Evolutionary conservation across 2,329 filamentous ascomycete genomes (phyloP), one percentile per base, ranked within the genome.

Genomic region (Chrysoporthe austroafricana): DNA sequence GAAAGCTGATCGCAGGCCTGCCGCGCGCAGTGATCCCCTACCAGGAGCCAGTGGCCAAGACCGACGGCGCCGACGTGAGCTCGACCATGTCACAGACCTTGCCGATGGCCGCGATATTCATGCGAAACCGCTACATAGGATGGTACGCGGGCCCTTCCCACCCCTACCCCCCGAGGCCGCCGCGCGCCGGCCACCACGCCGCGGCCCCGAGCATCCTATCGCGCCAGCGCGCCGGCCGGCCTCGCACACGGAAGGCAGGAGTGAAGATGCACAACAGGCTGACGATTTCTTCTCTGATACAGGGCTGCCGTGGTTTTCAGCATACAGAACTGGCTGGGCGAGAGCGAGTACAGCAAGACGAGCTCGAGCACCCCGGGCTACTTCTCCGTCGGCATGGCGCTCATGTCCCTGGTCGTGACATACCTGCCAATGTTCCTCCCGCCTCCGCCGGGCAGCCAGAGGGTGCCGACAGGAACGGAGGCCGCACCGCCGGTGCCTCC

Each of bases 61-160:
- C 85, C 75, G 85, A 87, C 26, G 74, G 83, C 70, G 82, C 86
- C 72, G 94, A 97, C 76, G 86, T 97, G 79, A 84, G 88, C 64
- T 90, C 91, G 79, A 93, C 85, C 39, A 76, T 90, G 66, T 83
- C 86, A 39, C 95, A 90, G 76, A 96, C 94, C 46, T 84, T 98
- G 76, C 95, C 95, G 68, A 97, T 97, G 95, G 94, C 93, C 68
- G 94, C 94, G 71, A 96, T 97, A 86, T 96, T 97, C 78, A 96
- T 91, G 74, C 87, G 94, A 73, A 97, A 97, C 82, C 91, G 92
- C 86, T 96, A 87, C 75, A 81, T 90, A 67, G 88, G 88, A 76
- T 90, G 88, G 86, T 88, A 79, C 69, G 82, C 77, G 6, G 42
- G 9, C 4, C 63, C 48, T 4, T 32, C 4, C 7, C 16, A 57